Conservation (phyloP, 2,329 filamentous ascomycete species). For the Lachnellula subtilissima region DNA sequence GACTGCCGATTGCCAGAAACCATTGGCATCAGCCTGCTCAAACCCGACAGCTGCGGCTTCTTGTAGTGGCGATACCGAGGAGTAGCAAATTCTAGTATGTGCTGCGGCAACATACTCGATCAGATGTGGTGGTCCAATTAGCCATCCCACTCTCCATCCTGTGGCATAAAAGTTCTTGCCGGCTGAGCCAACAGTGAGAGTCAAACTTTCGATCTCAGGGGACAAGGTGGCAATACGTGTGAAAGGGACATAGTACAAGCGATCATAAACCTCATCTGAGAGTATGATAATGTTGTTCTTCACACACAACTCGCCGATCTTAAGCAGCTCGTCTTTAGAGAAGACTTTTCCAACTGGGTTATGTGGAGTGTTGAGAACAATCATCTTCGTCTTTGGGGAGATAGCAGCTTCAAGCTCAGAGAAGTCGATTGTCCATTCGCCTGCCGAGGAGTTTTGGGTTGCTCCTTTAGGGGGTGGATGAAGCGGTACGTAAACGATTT, state of each 20-base stretch:
- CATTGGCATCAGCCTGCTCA: constrained; percentile 76
- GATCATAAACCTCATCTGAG: constrained; percentile 90
- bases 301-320: constrained; percentile 82
- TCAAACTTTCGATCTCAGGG: constrained; percentile 81
- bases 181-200: constrained; percentile 88
- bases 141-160: constrained; percentile 91
- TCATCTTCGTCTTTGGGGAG: constrained; percentile 88
- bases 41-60: constrained; percentile 93
- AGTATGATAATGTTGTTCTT: constrained; percentile 93
- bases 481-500: constrained; percentile 91
- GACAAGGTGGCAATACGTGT: constrained; percentile 88
- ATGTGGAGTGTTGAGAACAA: constrained; percentile 81
- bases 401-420: constrained; percentile 75
- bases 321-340: constrained; percentile 73
- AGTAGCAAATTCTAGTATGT: constrained; percentile 95
- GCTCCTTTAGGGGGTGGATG: constrained; percentile 80
- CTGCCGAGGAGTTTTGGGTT: constrained; percentile 73
- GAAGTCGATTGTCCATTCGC: constrained; percentile 85
- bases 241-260: constrained; percentile 91
- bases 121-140: constrained; percentile 82
- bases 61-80: constrained; percentile 86
- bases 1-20: constrained; percentile 84
- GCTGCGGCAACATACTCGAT: constrained; percentile 90
- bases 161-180: constrained; percentile 99
- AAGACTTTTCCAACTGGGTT: constrained; percentile 98